Evolutionary conservation across 495 filamentous ascomycete species (phyloP), one percentile per base, ranked within the genome.

Genomic region (Xylaria grammica): DNA sequence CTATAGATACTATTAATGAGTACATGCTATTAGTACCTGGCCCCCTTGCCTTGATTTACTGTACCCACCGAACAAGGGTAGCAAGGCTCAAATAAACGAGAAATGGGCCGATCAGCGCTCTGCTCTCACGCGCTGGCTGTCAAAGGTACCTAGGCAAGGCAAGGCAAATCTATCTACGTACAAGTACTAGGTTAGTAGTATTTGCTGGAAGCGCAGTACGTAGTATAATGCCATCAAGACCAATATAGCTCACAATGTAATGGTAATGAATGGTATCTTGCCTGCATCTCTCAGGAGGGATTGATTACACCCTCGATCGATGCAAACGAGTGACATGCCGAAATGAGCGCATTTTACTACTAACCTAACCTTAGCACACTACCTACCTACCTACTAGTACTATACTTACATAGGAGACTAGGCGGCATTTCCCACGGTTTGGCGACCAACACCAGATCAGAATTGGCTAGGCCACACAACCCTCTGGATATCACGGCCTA

Each of bases 231-330:
- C 32, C 7, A 30, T 45, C 15, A 29, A 57, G 44, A 29, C 11
- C 38, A 19, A 58, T 58, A 58, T 58, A 58, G 54, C 54, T 58
- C 54, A 44, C 42, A 59, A 46, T 59, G 48, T 59, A 59, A 46
- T 48, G 19, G 8, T n/a, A n/a, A 42, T 54, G 38, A 29, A 30
- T 26, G 20, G 17, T 26, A 34, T 20, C 13, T 42, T 59, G 46
- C 40, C 40, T 48, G 42, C 54, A 58, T 59, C 42, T 48, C 42
- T 36, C 26, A 59, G 56, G 54, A 19, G 56, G 17, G 11, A 26
- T 59, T 34, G 9, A 17, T 48, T 59, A 59, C 22, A 19, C 56
- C 56, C 48, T 19, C n/a, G n/a, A n/a, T n/a, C n/a, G 34, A 48
- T 48, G 29, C 40, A 42, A 29, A 59, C 10, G 27, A 59, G 40